Base-by-base conservation (phyloP, 805 yeast species). In the Novakomyces olei region DNA sequence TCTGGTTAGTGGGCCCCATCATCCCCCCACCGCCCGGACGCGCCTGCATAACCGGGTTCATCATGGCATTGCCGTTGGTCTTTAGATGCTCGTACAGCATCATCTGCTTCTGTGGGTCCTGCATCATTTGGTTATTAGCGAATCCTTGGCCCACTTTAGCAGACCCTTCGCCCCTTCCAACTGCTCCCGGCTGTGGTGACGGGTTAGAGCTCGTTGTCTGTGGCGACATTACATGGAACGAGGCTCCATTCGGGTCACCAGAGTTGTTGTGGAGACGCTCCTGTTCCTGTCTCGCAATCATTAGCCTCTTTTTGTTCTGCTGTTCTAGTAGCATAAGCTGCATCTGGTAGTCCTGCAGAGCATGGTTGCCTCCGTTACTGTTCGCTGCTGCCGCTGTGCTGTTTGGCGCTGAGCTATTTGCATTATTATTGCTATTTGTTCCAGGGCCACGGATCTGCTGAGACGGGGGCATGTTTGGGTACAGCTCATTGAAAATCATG, bases 311-410 rank as follows among this genome's bases (percentile, higher is more conserved):
- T 47, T 73, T 72, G 50, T 75, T 78, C 47, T 76, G 83, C 40
- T 67, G 67, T 44, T 78, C 92, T 45, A 79, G 54, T 34, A 73
- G 48, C 64, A 75, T 65, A 41, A 77, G 55, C 50, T 77, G 85
- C 59, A 68, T 70, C 49, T 78, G 91, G 49, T 79, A 78, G 46
- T 78, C 91, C 43, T 73, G 78, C 26, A 78, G 54, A 1, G 85
- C 83, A 36, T 54, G 58, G 41, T 50, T 50, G 33, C 45, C 35
- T 40, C 38, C 8, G 33, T 39, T 10, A 36, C 20, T 19, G 30
- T 24, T 23, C 15, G 29, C 9, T 26, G 9, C 5, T 32, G 31
- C n/a, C 24, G 30, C 6, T 34, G 34, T 5, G 27, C 29, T 23
- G 29, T 34, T 29, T 30, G 41, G 19, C 10, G 32, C 12, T 8